A percentile compares a stretch with the other conserved stretches of the same genome.
These are phyloP conservation scores for Ephemerocybe angulata DNA, from an alignment of 768 basidiomycete species.

Conservation along the genomic window DNA sequence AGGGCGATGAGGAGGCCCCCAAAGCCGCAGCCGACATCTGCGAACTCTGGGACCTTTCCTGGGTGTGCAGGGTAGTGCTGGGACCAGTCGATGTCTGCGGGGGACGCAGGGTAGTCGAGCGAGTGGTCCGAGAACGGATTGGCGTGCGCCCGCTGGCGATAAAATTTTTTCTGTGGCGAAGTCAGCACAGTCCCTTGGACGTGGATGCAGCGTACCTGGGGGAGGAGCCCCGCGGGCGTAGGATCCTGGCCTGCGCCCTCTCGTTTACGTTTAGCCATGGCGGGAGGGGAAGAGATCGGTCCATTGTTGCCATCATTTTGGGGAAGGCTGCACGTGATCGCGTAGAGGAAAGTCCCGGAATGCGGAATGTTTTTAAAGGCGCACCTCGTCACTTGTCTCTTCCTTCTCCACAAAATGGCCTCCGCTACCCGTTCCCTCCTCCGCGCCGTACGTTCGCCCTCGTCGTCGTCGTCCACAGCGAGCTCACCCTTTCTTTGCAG, in stretches of 20 bases:
- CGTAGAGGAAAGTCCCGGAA: conserved; percentile 23
- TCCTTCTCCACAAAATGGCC: conserved; percentile 37
- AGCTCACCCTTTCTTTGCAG: conserved; percentile 27
- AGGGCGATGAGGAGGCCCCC: conserved; percentile 89
- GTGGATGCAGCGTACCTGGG: conserved; percentile 40
- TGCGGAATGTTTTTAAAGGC: conserved; percentile 5
- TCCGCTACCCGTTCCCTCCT: conserved; percentile 34
- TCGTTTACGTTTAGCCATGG: conserved; percentile 29
- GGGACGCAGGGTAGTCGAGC: conserved; percentile 81
- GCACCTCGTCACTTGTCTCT: conserved; percentile 15
- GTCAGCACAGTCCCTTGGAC: not conserved
- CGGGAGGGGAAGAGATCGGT: conserved; percentile 4
- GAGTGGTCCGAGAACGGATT: conserved; percentile 88
- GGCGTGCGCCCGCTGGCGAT: conserved; percentile 79
- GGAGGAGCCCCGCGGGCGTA: conserved; percentile 31
- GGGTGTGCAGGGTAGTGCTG: conserved; percentile 75
- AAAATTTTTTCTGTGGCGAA: conserved; percentile 69
- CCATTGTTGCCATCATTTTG: not conserved
- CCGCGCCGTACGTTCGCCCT: conserved; percentile 31
- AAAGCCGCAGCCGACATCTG: conserved; percentile 97
- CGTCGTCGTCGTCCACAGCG: conserved; percentile 1
- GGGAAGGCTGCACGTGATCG: conserved; percentile 21
- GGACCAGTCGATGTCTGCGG: conserved; percentile 75
- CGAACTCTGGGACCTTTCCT: conserved; percentile 81
- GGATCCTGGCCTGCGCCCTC: conserved; percentile 11